Evolutionary conservation across 2,329 filamentous ascomycete species (phyloP), one percentile per base, ranked within the genome.

Genomic region (Colletotrichum tamarilloi): DNA sequence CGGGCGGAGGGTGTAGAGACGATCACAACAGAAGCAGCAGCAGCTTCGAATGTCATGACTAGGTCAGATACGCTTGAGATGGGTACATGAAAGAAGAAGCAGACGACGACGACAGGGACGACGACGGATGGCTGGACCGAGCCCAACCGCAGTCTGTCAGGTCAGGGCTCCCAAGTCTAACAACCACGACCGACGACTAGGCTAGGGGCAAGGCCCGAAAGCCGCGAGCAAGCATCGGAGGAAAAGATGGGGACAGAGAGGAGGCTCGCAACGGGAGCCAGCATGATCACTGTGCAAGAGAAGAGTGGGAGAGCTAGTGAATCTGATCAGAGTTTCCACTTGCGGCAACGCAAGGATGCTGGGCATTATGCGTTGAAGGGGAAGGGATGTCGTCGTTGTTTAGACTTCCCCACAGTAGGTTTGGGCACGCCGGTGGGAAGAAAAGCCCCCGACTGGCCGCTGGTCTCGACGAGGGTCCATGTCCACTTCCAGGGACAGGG

Each of bases 301-400:
- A 67, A 70, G 49, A 65, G 46, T 49, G 55, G 60, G 46, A 64
- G 62, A 72, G 76, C 75, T 65, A 69, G 75, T 60, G 72, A 75
- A 75, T 75, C 58, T 72, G 75, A 76, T 77, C 72, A 79, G 77
- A 78, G 78, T 79, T 80, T 78, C 79, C 77, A 78, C 77, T 75
- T 79, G 74, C 75, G 77, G 79, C 77, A 77, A 77, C 76, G 78
- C 76, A 77, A 74, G 75, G 77, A 77, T 75, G 77, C 78, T 77
- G 78, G 74, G 76, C 80, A 77, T 79, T 77, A 79, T 81, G 81
- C 81, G 80, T 81, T 78, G 78, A 79, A 77, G 75, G 75, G 76
- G 74, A 73, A 71, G 72, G 68, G 67, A 74, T 75, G 77, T 80
- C 77, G 76, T 78, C 74, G 77, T 78, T 77, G 78, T 79, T 79